phyloP scores from a whole-genome alignment of 2,329 filamentous ascomycete species.

The Colletotrichum paranaense region DNA sequence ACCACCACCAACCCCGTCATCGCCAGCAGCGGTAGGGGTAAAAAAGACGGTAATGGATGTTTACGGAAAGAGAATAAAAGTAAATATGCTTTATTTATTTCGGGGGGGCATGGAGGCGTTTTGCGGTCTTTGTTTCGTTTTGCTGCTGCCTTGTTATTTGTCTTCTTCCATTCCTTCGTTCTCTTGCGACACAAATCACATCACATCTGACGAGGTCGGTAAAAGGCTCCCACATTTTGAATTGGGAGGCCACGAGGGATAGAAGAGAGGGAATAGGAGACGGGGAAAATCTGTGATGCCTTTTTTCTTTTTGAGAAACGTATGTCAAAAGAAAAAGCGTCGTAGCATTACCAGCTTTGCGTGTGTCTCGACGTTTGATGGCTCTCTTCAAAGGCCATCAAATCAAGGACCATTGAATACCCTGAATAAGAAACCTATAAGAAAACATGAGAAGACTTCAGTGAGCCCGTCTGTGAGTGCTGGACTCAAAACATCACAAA shows the following conservation, averaged over 20 bases:
- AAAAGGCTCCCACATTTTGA: background rate
- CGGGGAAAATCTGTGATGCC: background rate
- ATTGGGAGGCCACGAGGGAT: background rate
- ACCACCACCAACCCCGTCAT: background rate
- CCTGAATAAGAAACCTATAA: slow-evolving; percentile 21
- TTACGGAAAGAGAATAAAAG: slow-evolving; percentile 30
- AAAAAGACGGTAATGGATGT: slow-evolving; percentile 22
- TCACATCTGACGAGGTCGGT: background rate
- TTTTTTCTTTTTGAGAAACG: slow-evolving; percentile 14
- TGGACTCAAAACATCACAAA: background rate
- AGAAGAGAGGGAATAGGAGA: background rate
- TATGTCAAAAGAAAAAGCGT: slow-evolving; percentile 9
- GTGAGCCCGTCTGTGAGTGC: background rate
- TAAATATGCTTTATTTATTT: slow-evolving; percentile 27
- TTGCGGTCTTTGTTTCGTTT: slow-evolving; percentile 16
- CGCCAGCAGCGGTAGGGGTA: background rate
- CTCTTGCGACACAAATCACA: background rate
- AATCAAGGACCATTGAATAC: slow-evolving; percentile 26
- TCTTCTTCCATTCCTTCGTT: background rate
- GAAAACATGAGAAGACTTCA: background rate
- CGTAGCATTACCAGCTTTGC: background rate
- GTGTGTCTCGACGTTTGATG: background rate
- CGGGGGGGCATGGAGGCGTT: slow-evolving; percentile 27
- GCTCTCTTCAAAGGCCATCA: slow-evolving; percentile 1
- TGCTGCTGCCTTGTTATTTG: background rate